These are phyloP conservation scores for Eucalyptus cladocalyx DNA, from an alignment of 345 rosid species.

Conservation along the genomic window DNA sequence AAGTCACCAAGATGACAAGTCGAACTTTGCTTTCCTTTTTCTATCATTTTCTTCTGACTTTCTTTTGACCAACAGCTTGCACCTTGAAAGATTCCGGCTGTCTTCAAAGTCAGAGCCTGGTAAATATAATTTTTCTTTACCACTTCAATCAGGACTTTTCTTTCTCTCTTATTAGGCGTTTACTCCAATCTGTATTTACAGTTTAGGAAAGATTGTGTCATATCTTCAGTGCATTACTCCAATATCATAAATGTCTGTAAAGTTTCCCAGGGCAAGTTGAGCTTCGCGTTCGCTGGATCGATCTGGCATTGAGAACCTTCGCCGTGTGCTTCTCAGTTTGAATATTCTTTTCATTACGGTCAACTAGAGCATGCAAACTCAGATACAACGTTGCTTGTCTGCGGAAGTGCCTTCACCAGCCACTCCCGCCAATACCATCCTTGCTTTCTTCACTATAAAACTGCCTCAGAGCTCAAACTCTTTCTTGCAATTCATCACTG, in stretches of 20 bases:
- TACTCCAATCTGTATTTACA: background rate
- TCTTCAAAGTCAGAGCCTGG: background rate
- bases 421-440: background rate
- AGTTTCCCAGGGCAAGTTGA: background rate
- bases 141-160: background rate
- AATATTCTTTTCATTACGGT: background rate
- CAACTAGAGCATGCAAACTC: background rate
- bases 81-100: background rate
- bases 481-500: background rate
- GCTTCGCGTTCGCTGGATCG: background rate
- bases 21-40: background rate
- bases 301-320: background rate
- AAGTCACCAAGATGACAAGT: background rate
- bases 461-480: background rate
- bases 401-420: background rate
- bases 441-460: background rate
- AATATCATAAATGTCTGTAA: background rate
- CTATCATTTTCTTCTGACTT: background rate
- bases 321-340: background rate
- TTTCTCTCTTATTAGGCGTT: background rate
- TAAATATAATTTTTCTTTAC: background rate
- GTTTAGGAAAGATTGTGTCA: background rate
- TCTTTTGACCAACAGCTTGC: background rate
- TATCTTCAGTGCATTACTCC: background rate
- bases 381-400: background rate